These are phyloP conservation scores for Cercophora newfieldiana DNA, from an alignment of 495 filamentous ascomycete species.

Conservation along the genomic window DNA sequence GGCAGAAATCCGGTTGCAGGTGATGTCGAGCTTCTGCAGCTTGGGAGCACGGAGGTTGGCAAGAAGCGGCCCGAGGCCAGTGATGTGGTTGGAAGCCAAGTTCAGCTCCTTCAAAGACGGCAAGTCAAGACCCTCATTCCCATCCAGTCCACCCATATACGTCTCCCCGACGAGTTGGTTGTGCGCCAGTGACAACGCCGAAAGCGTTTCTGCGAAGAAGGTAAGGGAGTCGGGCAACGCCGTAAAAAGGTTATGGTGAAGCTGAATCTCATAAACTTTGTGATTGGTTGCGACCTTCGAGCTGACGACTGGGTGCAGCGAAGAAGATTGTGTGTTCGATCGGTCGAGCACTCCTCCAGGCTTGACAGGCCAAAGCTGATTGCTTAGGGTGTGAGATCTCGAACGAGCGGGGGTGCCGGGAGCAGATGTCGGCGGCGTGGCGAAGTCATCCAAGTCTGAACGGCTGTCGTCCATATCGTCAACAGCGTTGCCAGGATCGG, in stretches of 20 bases:
- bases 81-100: constrained; percentile 67
- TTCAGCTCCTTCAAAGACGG: constrained; percentile 75
- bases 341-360: constrained; percentile 71
- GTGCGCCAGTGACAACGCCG: constrained; percentile 72
- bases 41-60: constrained; percentile 65
- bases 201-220: constrained; percentile 67
- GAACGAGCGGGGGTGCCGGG: constrained; percentile 45
- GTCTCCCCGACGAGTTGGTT: constrained; percentile 67
- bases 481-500: constrained; percentile 18
- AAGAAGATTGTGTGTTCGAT: constrained; percentile 62
- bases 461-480: constrained; percentile 44
- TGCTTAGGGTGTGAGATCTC: constrained; percentile 42
- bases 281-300: constrained; percentile 50
- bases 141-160: constrained; percentile 46
- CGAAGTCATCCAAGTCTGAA: constrained; percentile 72
- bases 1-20: constrained; percentile 69
- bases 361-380: constrained; percentile 62
- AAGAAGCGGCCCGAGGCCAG: constrained; percentile 61
- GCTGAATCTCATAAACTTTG: constrained; percentile 55
- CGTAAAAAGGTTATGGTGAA: constrained; percentile 75
- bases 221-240: constrained; percentile 66
- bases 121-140: constrained; percentile 60
- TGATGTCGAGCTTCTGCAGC: constrained; percentile 75
- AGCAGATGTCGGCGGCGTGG: constrained; percentile 52
- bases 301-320: constrained; percentile 53